Percentiles rank a stretch among this genome's conserved stretches.
phyloP scores from a whole-genome alignment of 495 filamentous ascomycete genomes.

The Xylaria acuta region DNA sequence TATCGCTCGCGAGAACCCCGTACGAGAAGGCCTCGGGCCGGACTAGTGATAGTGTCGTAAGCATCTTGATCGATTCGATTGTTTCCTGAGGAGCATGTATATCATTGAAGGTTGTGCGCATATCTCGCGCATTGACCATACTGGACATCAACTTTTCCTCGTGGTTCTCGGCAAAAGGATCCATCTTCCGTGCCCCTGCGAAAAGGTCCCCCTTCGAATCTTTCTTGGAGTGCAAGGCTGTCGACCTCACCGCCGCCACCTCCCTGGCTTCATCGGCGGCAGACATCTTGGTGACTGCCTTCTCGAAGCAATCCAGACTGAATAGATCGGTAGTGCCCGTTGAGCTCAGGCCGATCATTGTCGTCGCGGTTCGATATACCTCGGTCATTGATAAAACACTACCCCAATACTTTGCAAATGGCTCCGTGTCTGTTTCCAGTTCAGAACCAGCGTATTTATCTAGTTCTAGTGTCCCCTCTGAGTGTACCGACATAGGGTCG shows the following conservation, averaged over 20 bases:
- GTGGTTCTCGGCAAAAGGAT: conserved; percentile 50
- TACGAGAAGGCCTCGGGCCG: conserved; percentile 96
- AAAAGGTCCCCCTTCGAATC: not conserved
- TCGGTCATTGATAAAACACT: conserved; percentile 32
- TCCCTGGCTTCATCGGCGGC: conserved; percentile 23
- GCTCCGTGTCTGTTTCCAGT: not conserved
- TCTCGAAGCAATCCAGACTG: conserved; percentile 31
- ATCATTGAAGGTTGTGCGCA: conserved; percentile 84
- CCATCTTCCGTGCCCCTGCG: conserved; percentile 22
- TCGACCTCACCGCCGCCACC: conserved; percentile 10
- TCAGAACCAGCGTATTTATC: not conserved
- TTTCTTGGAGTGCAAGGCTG: not conserved
- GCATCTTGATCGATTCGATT: conserved; percentile 84
- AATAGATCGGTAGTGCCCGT: conserved; percentile 29
- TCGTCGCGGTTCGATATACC: conserved; percentile 67
- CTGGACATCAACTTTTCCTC: conserved; percentile 85
- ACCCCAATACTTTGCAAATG: conserved; percentile 4
- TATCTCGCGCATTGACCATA: conserved; percentile 78
- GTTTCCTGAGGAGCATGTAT: conserved; percentile 83
- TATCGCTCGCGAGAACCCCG: conserved; percentile 89
- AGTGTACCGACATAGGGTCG: not conserved
- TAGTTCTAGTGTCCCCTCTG: conserved; percentile 11
- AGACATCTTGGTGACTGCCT: conserved; percentile 1
- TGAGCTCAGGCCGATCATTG: conserved; percentile 58
- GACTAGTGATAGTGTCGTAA: conserved; percentile 85